Base-by-base conservation (phyloP, 192 early-diverging fungal species). In the Coemansia sp. region DNA sequence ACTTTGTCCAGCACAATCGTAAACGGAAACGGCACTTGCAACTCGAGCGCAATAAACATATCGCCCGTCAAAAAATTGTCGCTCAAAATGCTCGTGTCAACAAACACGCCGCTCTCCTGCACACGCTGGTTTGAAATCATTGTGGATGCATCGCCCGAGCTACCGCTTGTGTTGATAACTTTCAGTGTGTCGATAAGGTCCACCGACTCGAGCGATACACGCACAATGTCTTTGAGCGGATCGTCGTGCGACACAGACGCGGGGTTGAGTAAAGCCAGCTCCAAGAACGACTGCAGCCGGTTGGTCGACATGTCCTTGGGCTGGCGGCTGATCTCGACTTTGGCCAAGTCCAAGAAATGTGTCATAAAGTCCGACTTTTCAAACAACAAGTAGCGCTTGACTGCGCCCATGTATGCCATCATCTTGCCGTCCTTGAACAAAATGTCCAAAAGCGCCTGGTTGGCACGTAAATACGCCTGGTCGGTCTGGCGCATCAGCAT, bases 351-450 rank as follows among this genome's bases (percentile, higher is more conserved):
- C 47, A 99, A 67, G 70, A 99, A 99, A 45, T 95, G 94, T 2
- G 88, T 92, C 48, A 99, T 73, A 66, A 91, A 99, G 68, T 99
- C 97, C 0, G 92, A 92, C 68, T 92, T 92, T 68, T 96, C 93
- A 61, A 98, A 83, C 58, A 99, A 83, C 52, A 96, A 91, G 73
- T 93, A 96, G 39, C 88, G 90, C 77, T 99, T 99, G 22, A 97
- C 74, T 4, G 94, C 96, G 80, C 89, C 69, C 71, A 96, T 79
- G 19, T 93, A 82, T 19, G 80, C 85, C 56, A 94, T 81, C 19
- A 98, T 80, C 62, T 91, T 77, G 59, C 91, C 84, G 26, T 93
- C 91, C 55, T 89, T 85, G 35, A 95, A 65, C 54, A 99, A 72
- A 19, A 97, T 66, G 61, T 88, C 82, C 21, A 99, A 64, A 9